Evolutionary conservation across 176 grass and related monocot genomes (phyloP).

Genomic region (Aechmea fasciata): DNA sequence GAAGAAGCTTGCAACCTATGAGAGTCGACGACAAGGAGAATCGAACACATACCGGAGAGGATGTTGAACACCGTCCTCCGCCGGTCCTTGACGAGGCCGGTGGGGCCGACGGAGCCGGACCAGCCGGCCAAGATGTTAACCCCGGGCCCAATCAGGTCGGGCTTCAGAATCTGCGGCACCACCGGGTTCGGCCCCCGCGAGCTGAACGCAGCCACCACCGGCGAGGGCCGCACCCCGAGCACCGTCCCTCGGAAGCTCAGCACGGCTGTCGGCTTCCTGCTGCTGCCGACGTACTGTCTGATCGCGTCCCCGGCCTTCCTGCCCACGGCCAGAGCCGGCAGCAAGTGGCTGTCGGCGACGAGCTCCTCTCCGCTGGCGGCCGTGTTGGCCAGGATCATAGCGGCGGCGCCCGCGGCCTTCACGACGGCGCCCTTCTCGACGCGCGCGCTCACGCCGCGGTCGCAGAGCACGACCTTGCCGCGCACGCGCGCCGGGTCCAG

Average conservation of each 20-base stretch:
- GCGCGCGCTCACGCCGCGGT: constrained; percentile 78
- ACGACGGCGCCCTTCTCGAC: constrained; percentile 88
- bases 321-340: constrained; percentile 72
- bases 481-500: constrained; percentile 52
- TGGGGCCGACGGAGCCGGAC: constrained; percentile 65
- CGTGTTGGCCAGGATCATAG: constrained; percentile 89
- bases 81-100: constrained; percentile 65
- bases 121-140: constrained; percentile 93
- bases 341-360: constrained; percentile 84
- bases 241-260: constrained; percentile 85
- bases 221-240: constrained; percentile 69
- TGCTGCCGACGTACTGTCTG: constrained; percentile 41
- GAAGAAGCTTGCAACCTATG: not conserved
- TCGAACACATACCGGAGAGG: constrained; percentile 60
- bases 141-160: constrained; percentile 88
- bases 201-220: constrained; percentile 89
- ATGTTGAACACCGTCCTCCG: constrained; percentile 91
- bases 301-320: constrained; percentile 55
- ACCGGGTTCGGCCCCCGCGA: constrained; percentile 88
- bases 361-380: constrained; percentile 81
- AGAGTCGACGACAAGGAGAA: not conserved
- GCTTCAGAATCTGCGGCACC: constrained; percentile 77
- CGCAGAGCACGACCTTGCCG: constrained; percentile 80
- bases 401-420: constrained; percentile 62
- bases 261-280: constrained; percentile 38